Percentiles rank a stretch among this genome's conserved stretches.
Evolutionary conservation across 2,329 filamentous ascomycete species (phyloP).

Genomic region (Sordariomycetes sp.): DNA sequence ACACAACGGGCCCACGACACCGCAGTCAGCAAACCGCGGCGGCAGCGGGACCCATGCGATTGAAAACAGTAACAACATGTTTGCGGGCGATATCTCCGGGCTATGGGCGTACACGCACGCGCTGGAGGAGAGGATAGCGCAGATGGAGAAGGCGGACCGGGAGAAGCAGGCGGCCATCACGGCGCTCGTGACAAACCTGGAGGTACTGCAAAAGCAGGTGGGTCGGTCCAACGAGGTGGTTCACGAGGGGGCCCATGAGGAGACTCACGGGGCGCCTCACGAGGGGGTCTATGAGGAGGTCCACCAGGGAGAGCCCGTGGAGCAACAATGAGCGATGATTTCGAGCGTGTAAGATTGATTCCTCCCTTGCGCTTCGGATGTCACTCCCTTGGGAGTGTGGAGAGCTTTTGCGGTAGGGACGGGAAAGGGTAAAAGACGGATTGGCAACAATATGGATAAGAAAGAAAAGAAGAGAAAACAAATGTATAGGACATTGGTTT

Average conservation of each 20-base stretch:
- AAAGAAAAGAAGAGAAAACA: not conserved
- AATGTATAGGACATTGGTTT: not conserved
- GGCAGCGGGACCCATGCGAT: conserved; percentile 38
- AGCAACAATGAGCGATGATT: not conserved
- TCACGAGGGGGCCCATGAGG: too few species aligned
- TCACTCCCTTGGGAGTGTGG: not conserved
- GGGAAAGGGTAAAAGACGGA: not conserved
- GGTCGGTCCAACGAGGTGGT: not conserved
- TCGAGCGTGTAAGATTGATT: not conserved
- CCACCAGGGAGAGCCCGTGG: not conserved
- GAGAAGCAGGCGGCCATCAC: conserved; percentile 21
- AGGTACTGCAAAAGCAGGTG: conserved; percentile 16
- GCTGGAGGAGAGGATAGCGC: conserved; percentile 47
- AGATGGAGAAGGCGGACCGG: conserved; percentile 26
- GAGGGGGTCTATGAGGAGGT: too few species aligned
- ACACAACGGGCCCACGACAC: conserved; percentile 1
- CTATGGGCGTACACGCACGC: conserved; percentile 62
- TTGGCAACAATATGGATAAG: too few species aligned
- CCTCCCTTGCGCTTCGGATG: not conserved
- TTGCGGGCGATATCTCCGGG: conserved; percentile 45
- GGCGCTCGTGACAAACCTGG: conserved; percentile 20
- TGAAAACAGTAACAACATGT: conserved; percentile 53
- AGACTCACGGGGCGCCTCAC: too few species aligned
- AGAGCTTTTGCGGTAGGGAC: not conserved
- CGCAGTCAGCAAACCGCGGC: conserved; percentile 9